Conservation (phyloP, 75 land plant genomes). For the Cunninghamia lanceolata region DNA sequence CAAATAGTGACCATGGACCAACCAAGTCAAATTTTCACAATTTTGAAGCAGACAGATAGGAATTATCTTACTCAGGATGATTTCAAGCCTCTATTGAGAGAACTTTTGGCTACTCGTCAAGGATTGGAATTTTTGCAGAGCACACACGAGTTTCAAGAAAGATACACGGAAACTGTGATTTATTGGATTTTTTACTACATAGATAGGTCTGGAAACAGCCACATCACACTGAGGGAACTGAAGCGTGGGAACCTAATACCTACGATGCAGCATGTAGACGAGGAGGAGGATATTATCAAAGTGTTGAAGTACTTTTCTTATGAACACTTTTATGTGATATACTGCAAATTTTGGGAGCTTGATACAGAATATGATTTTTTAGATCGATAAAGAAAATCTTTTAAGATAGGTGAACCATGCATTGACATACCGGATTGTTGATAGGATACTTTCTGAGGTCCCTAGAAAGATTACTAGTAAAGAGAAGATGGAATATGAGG, state of each 20-base stretch:
- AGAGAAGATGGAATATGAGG: constrained; percentile 98
- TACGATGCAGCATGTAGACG: constrained; percentile 94
- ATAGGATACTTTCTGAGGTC: constrained; percentile 94
- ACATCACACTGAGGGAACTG: constrained; percentile 80
- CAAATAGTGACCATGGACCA: too few species aligned
- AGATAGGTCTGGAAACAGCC: constrained; percentile 88
- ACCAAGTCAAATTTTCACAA: too few species aligned
- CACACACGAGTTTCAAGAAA: too few species aligned
- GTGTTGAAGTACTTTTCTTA: constrained; percentile 94
- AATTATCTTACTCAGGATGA: too few species aligned
- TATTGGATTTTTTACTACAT: constrained; percentile 93
- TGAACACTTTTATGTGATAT: constrained; percentile 97
- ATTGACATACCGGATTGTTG: constrained; percentile 90
- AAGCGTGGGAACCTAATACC: constrained; percentile 82
- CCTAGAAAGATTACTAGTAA: constrained; percentile 84
- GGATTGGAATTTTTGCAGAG: too few species aligned
- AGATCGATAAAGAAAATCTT: constrained; percentile 89
- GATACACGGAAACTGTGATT: constrained; percentile 93
- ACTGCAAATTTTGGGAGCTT: constrained; percentile 98
- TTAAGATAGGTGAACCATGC: constrained; percentile 90
- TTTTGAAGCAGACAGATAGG: too few species aligned
- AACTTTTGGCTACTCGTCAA: too few species aligned
- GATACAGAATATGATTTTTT: constrained; percentile 92
- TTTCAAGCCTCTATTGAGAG: too few species aligned
- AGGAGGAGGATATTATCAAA: constrained; percentile 96